phyloP scores from a whole-genome alignment of 163 green algal species.

The Trebouxiophyceae sp. region DNA sequence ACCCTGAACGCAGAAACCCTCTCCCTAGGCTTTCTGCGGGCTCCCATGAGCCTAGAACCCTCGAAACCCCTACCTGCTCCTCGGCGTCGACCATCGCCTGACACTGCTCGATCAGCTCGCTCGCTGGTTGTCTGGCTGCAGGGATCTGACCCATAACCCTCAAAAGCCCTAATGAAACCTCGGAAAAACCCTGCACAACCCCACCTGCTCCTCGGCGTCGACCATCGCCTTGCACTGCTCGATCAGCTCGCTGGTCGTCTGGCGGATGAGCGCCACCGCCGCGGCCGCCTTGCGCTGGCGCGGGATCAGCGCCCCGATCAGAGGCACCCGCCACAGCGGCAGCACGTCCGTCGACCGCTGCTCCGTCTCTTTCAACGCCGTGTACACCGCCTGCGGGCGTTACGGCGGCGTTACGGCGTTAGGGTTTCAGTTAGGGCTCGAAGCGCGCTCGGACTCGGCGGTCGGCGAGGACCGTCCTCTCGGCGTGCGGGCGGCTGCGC shows the following conservation, averaged over 20 bases:
- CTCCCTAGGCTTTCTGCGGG: too few relatives aligned
- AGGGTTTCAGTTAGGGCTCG: too few relatives aligned
- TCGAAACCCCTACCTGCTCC: too few relatives aligned
- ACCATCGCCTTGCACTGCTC: slow-evolving; percentile 86
- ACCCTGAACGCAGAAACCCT: too few relatives aligned
- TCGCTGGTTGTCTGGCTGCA: too few relatives aligned
- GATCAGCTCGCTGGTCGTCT: slow-evolving; percentile 84
- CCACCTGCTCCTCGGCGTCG: slow-evolving; percentile 76
- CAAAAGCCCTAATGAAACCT: too few relatives aligned
- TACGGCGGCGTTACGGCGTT: too few relatives aligned
- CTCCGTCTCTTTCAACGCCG: slow-evolving; percentile 94
- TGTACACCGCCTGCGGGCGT: slow-evolving; percentile 84
- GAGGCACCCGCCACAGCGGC: slow-evolving; percentile 85
- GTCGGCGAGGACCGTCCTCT: too few relatives aligned
- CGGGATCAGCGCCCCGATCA: slow-evolving; percentile 44
- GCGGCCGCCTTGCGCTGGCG: slow-evolving; percentile 79
- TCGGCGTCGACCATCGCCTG: slow-evolving; percentile 92
- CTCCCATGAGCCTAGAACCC: too few relatives aligned
- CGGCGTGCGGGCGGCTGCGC: too few relatives aligned
- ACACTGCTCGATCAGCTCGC: slow-evolving; percentile 77
- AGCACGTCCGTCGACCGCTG: slow-evolving; percentile 91
- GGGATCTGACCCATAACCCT: too few relatives aligned
- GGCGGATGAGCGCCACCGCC: slow-evolving; percentile 84
- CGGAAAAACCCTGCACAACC: background rate
- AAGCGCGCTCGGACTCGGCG: too few relatives aligned